Evolutionary conservation across 2,329 filamentous ascomycete species (phyloP), one percentile per base, ranked within the genome.

Genomic region (Dactylonectria estremocensis): DNA sequence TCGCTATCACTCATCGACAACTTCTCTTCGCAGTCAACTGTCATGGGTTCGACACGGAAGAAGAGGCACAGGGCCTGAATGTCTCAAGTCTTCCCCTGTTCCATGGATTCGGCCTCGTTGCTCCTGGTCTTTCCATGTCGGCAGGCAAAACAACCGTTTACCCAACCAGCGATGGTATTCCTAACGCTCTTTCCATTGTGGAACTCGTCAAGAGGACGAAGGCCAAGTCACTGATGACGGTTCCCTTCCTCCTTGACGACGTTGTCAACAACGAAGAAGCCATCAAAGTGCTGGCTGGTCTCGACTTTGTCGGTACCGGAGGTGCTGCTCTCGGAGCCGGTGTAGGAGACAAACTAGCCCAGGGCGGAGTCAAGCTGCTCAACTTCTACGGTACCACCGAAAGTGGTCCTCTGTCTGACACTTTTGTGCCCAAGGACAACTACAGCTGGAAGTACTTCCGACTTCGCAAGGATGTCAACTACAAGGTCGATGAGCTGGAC

Each of bases 351-450:
- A 56, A 18, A 6, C 67, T 81, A 7, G 68, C 64, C 5, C 52
- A 69, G 3, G 67, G 67, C 8, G 67, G 70, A 1, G 70, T 80
- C 18, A 77, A 72, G 45, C 60, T 82, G 1, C 69, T 82, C 28
- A 81, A 80, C 65, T 76, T 79, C 61, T 81, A 78, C 55, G 80
- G 80, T 2, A 74, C 75, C 3, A 82, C 80, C 1, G 80, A 82
- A 62, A 74, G 77, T 2, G 80, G 80, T 1, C 74, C 79, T 1
- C 61, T 82, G 7, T 76, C 80, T 2, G 76, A 76, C 2, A 78
- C 79, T 2, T 81, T 81, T 59, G 57, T 67, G 16, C 79, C 79
- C 1, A 67, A 64, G 7, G 54, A 70, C 8, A 72, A 75, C 49
- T 81, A 82, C 60, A 69, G 80, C 60, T 79, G 72, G 72, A 67